Conservation (phyloP, 176 grass and related monocot genomes). For the Phyllostachys edulis region DNA sequence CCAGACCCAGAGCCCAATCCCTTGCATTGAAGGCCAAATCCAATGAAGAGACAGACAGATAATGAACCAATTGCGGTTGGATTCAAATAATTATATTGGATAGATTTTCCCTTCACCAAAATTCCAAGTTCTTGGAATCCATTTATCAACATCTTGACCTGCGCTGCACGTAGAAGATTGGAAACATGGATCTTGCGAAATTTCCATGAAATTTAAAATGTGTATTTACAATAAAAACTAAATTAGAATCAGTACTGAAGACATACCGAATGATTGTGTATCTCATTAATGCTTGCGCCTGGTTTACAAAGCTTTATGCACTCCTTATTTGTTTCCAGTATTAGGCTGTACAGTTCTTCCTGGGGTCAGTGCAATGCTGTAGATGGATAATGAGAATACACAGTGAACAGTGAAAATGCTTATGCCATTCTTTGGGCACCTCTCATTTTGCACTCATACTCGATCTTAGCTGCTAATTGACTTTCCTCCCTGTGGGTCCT, state of each 20-base stretch:
- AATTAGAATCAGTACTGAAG: not conserved
- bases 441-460: constrained; percentile 96
- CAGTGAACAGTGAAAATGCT: constrained; percentile 40
- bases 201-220: not conserved
- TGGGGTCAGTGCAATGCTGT: constrained; percentile 28
- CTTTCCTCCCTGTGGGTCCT: constrained; percentile 75
- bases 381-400: constrained; percentile 15
- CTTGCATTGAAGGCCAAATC: constrained; percentile 34
- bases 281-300: constrained; percentile 64
- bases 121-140: constrained; percentile 85
- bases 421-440: constrained; percentile 97
- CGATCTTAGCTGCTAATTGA: constrained; percentile 78
- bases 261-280: constrained; percentile 77
- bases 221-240: not conserved
- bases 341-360: constrained; percentile 89
- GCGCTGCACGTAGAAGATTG: constrained; percentile 37
- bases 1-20: constrained; percentile 5
- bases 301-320: constrained; percentile 96
- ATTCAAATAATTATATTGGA: constrained; percentile 81
- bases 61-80: constrained; percentile 83
- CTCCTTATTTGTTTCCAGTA: constrained; percentile 95
- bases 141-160: constrained; percentile 76
- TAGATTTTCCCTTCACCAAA: constrained; percentile 57
- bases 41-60: not conserved
- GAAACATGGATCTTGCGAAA: not conserved